These are phyloP conservation scores for Naematelia encephala DNA, from an alignment of 768 basidiomycete genomes.

Conservation along the genomic window DNA sequence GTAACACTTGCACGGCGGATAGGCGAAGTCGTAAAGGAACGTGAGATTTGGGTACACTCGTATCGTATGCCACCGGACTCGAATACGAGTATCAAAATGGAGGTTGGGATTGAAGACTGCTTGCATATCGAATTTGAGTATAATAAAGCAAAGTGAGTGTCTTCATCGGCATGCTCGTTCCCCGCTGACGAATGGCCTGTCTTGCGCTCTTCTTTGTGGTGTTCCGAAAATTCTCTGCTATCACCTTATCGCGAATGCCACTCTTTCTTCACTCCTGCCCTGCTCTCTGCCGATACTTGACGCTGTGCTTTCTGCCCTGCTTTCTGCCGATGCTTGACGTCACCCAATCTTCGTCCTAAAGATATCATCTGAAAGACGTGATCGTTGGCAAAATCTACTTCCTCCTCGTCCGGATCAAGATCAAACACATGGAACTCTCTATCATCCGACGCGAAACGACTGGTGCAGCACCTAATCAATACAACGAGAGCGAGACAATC, in stretches of 20 bases:
- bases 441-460: slow-evolving; percentile 98
- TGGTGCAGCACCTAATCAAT: slow-evolving; percentile 95
- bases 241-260: too few species aligned
- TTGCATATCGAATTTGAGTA: slow-evolving; percentile 99
- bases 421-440: slow-evolving; percentile 98
- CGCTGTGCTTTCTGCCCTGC: not conserved
- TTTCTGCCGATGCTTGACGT: too few species aligned
- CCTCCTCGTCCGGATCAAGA: slow-evolving; percentile 94
- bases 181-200: not conserved
- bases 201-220: too few species aligned
- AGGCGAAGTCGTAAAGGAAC: slow-evolving; percentile 90
- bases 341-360: too few species aligned
- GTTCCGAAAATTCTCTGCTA: not conserved
- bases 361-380: slow-evolving; percentile 97
- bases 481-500: slow-evolving; percentile 98
- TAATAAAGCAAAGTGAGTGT: slow-evolving; percentile 92
- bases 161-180: not conserved
- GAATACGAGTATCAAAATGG: slow-evolving; percentile 99
- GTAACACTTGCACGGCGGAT: slow-evolving; percentile 86
- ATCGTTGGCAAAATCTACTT: slow-evolving; percentile 99
- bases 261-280: too few species aligned
- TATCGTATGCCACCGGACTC: slow-evolving; percentile 98
- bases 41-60: slow-evolving; percentile 95
- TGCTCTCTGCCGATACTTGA: not conserved
- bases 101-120: slow-evolving; percentile 98